Evolutionary conservation across 139 green algal species (phyloP).

Genomic region (Chlorella sp.): DNA sequence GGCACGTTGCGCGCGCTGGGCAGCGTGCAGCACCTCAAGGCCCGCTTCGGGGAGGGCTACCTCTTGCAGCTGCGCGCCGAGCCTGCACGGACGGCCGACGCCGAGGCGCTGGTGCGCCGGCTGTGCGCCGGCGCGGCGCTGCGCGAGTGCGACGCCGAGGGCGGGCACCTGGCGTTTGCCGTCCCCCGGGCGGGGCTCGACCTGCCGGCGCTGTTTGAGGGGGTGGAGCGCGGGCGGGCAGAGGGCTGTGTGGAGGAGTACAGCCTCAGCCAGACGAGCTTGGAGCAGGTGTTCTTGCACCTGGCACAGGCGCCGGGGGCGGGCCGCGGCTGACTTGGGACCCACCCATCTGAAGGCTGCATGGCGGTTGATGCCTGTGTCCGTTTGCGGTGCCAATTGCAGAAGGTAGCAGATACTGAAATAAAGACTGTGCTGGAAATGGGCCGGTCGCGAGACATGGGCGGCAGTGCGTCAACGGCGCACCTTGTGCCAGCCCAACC

Average conservation of each 20-base stretch:
- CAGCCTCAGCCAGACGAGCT: conserved; percentile 43
- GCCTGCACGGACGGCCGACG: not conserved
- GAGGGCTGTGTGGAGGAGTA: conserved; percentile 31
- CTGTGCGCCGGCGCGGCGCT: not conserved
- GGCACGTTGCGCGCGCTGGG: conserved; percentile 81
- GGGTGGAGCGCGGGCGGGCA: conserved; percentile 4
- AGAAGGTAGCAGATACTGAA: too few species aligned
- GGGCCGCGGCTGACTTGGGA: too few species aligned
- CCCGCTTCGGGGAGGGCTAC: conserved; percentile 71
- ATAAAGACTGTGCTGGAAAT: too few species aligned
- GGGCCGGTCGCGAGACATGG: too few species aligned
- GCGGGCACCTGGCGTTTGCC: conserved; percentile 20
- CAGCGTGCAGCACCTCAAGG: conserved; percentile 85
- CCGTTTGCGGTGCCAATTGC: too few species aligned
- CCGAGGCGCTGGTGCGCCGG: conserved; percentile 19
- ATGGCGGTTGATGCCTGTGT: too few species aligned
- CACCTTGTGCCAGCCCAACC: too few species aligned
- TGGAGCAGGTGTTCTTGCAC: conserved; percentile 68
- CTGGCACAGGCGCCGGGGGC: conserved; percentile 44
- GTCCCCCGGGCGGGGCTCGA: conserved; percentile 28
- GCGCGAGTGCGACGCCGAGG: not conserved
- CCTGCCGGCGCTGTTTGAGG: conserved; percentile 39
- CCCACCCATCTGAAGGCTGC: too few species aligned
- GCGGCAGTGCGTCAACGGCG: too few species aligned
- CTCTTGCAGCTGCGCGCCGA: not conserved